phyloP scores from a whole-genome alignment of 2,329 filamentous ascomycete species.

The Aspergillus sergii region DNA sequence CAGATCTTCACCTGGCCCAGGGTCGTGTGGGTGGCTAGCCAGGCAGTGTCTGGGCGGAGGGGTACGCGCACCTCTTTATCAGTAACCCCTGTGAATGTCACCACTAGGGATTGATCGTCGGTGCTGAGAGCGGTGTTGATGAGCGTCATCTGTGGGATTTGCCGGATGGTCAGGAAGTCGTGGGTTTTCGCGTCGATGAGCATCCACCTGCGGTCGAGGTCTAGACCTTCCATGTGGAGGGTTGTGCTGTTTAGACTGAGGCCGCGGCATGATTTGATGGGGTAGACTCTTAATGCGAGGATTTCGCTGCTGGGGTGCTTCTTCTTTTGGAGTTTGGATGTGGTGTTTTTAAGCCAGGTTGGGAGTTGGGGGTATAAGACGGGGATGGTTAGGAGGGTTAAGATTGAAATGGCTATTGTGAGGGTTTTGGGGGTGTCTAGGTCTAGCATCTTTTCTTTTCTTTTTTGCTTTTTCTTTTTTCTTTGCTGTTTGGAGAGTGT shows the following conservation, averaged over 20 bases:
- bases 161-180: constrained; percentile 65
- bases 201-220: constrained; percentile 69
- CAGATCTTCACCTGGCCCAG: constrained; percentile 59
- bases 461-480: neutral
- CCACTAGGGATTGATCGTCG: constrained; percentile 49
- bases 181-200: constrained; percentile 57
- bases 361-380: constrained; percentile 20
- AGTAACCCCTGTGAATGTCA: constrained; percentile 49
- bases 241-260: constrained; percentile 56
- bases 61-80: constrained; percentile 54
- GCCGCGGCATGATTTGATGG: constrained; percentile 68
- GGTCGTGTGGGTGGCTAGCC: constrained; percentile 58
- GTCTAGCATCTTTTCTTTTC: neutral
- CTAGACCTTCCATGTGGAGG: constrained; percentile 59
- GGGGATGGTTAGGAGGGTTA: constrained; percentile 8
- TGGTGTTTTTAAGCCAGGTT: constrained; percentile 15
- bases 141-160: constrained; percentile 63
- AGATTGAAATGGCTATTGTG: neutral
- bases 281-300: constrained; percentile 58
- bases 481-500: neutral
- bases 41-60: constrained; percentile 55
- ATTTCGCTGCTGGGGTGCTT: constrained; percentile 31
- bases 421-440: neutral
- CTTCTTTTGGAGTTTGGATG: constrained; percentile 1
- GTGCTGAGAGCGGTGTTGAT: constrained; percentile 57